phyloP scores from a whole-genome alignment of 2,329 filamentous ascomycete genomes.

The Remersonia thermophila region DNA sequence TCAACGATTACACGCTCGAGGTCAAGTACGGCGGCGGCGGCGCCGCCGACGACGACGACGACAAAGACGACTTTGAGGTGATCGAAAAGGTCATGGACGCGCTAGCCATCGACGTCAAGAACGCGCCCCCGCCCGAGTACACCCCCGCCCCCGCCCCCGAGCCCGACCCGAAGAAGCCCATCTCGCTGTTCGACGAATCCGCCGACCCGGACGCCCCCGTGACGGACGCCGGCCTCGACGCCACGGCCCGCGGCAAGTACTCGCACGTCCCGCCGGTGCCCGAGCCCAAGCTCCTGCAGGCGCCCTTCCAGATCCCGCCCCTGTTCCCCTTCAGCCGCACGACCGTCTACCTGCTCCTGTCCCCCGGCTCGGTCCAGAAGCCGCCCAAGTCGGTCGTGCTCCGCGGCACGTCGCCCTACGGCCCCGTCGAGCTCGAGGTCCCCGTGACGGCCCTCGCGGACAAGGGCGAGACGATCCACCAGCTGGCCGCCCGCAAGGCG shows the following conservation, averaged over 20 bases:
- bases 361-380: conserved; percentile 31
- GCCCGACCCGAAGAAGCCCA: conserved; percentile 25
- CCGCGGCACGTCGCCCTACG: conserved; percentile 41
- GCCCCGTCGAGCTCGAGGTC: conserved; percentile 51
- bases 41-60: conserved; percentile 17
- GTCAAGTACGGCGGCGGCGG: conserved; percentile 38
- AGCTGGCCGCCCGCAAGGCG: conserved; percentile 57
- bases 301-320: conserved; percentile 49
- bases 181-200: conserved; percentile 47
- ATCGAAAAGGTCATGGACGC: conserved; percentile 44
- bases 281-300: conserved; percentile 48
- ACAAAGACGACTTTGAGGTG: conserved; percentile 50
- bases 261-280: conserved; percentile 40
- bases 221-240: conserved; percentile 16
- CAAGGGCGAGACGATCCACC: conserved; percentile 48
- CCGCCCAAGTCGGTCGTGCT: conserved; percentile 45
- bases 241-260: conserved; percentile 24
- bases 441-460: conserved; percentile 39
- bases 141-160: not conserved
- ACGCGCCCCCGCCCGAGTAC: conserved; percentile 7
- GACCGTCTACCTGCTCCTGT: conserved; percentile 52
- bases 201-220: conserved; percentile 29
- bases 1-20: conserved; percentile 51
- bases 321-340: conserved; percentile 57
- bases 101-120: conserved; percentile 26